Base-by-base conservation (phyloP, 345 rosid species). In the Laguncularia racemosa region DNA sequence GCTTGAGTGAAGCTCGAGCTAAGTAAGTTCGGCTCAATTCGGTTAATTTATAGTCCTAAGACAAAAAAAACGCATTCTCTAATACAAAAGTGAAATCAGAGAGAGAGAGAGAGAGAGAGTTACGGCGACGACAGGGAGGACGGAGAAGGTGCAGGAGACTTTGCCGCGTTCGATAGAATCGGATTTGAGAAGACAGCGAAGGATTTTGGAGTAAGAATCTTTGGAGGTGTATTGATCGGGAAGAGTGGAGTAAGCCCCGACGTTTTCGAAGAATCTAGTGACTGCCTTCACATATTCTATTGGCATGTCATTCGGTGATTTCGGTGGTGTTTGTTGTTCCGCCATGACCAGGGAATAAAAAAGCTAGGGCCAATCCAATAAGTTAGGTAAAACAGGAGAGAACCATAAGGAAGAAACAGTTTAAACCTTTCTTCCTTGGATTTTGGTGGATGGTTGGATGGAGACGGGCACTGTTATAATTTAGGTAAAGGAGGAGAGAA, bases 101-200 rank as follows among this genome's bases (percentile, higher is more conserved):
- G 40, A 9, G 20, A 47, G 13, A 46, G 33, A 47, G 17, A 10
- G 44, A 45, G 14, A 14, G 55, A 20, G 21, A 12, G 45, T 73
- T 84, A 90, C 97, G 19, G 62, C 1, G 52, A 83, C 1, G 14
- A 67, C 20, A 2, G 93, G 84, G 9, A 67, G 56, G 74, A 81
- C 89, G 70, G 77, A 16, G 79, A 84, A 68, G 69, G 62, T 49
- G 59, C 92, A 84, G 18, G 80, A 62, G 75, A 86, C 57, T 40
- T 49, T 78, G 58, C 90, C 97, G 19, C 76, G 85, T 14, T 69
- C 50, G 70, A 86, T 56, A 47, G 68, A 62, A 58, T 65, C 60
- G 63, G 65, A 71, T 45, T 52, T 72, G 68, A 81, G 76, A 40
- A 79, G 70, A 66, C 23, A 43, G 62, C 81, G 67, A 18, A 86